Evolutionary conservation across 495 filamentous ascomycete genomes (phyloP), one percentile per base, ranked within the genome.

Genomic region (Lophiostoma macrostomum): DNA sequence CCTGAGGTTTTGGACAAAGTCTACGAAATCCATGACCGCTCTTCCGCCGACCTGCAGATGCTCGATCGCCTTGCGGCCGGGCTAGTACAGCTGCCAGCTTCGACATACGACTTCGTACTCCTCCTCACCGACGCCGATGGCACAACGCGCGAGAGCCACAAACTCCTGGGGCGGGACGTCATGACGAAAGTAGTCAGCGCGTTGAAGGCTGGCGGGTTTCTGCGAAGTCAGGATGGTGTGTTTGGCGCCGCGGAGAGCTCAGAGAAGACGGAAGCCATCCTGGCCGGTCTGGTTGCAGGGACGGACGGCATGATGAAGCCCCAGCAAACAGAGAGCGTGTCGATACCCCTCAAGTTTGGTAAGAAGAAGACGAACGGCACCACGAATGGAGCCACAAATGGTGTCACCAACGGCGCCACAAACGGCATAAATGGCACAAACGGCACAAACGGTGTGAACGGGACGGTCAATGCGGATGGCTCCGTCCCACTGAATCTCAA

Each of bases 11-110:
- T 88, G 39, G 68, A 80, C 31, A 68, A 65, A 28, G 66, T 83
- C 28, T 77, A 85, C 58, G 74, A 74, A 20, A 74, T 81, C 30
- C 80, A 87, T 70, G 80, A 88, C 66, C 85, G 88, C 61, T 68
- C 73, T 49, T 71, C 76, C 28, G 90, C 89, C 40, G 93, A 99
- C 66, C 76, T 99, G 31, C 94, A 97, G 67, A 99, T 99, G 93
- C 87, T 99, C 47, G 93, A 99, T 72, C 89, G 93, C 25, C 79
- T 99, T 14, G 82, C 88, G 0, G 78, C 87, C 31, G 89, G 88
- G 43, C 78, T 96, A 32, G 87, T 93, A 42, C 69, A 80, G 3
- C 83, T 99, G 4, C 88, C 93, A 1, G 50, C 76, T 11, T 66
- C 78, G 22, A 88, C 86, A 44, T 97, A 97, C 75, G 86, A 94